A percentile compares a stretch with the other conserved stretches of the same genome.
Evolutionary conservation across 2,329 filamentous ascomycete species (phyloP).

Genomic region (Madurella fahalii): DNA sequence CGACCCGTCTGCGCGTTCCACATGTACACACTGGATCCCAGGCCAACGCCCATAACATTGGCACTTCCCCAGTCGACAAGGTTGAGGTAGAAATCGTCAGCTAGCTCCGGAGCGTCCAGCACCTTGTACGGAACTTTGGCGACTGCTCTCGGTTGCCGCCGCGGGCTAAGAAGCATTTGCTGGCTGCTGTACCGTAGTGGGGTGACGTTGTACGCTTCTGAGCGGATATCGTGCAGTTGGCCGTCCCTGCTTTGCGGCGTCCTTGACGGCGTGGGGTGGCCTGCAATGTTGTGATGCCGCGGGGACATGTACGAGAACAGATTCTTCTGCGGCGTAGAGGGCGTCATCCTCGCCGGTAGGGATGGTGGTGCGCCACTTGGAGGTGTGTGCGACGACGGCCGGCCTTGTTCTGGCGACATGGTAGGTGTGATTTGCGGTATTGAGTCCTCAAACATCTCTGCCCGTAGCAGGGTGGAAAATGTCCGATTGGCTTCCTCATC

Average conservation of each 20-base stretch:
- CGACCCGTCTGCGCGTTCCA: slow-evolving; percentile 92
- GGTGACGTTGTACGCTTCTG: slow-evolving; percentile 92
- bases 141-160: slow-evolving; percentile 82
- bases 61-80: slow-evolving; percentile 96
- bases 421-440: slow-evolving; percentile 74
- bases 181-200: slow-evolving; percentile 92
- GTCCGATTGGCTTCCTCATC: slow-evolving; percentile 94
- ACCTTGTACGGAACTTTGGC: slow-evolving; percentile 98
- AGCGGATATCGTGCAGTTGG: slow-evolving; percentile 81
- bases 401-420: slow-evolving; percentile 59
- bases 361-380: slow-evolving; percentile 59
- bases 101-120: slow-evolving; percentile 88
- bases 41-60: slow-evolving; percentile 87
- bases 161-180: slow-evolving; percentile 84
- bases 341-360: slow-evolving; percentile 73
- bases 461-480: slow-evolving; percentile 80
- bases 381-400: slow-evolving; percentile 69
- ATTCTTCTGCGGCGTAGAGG: slow-evolving; percentile 95
- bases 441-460: slow-evolving; percentile 87
- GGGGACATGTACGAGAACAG: slow-evolving; percentile 89
- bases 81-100: slow-evolving; percentile 97
- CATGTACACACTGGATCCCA: slow-evolving; percentile 94
- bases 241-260: slow-evolving; percentile 86
- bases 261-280: slow-evolving; percentile 83
- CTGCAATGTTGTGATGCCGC: slow-evolving; percentile 63